These are phyloP conservation scores for Cladophialophora exuberans DNA, from an alignment of 2,329 filamentous ascomycete species.

Conservation along the genomic window DNA sequence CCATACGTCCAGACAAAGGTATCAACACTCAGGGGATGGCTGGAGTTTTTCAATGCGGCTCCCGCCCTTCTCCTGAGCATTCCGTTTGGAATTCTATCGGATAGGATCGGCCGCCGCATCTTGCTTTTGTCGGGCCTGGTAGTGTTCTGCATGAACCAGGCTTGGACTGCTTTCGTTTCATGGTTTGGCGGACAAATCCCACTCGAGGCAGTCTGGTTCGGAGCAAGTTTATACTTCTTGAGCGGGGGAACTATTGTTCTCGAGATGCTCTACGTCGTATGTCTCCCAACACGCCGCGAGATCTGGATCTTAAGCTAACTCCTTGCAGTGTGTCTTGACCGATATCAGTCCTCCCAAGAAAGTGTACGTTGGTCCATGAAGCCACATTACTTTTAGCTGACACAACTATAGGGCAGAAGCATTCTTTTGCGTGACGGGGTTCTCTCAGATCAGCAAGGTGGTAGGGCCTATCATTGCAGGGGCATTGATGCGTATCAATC, in stretches of 20 bases:
- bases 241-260: conserved; percentile 54
- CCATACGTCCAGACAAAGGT: conserved; percentile 52
- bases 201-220: conserved; percentile 53
- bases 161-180: conserved; percentile 35
- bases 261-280: conserved; percentile 47
- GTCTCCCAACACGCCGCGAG: not conserved
- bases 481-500: conserved; percentile 43
- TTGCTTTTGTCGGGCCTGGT: conserved; percentile 44
- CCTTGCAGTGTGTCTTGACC: conserved; percentile 49
- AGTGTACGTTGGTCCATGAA: conserved; percentile 38
- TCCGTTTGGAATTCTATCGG: conserved; percentile 54
- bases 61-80: conserved; percentile 51
- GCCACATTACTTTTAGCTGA: conserved; percentile 29
- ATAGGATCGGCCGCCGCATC: conserved; percentile 51
- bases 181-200: conserved; percentile 47
- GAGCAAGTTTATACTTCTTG: conserved; percentile 49
- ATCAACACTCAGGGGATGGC: conserved; percentile 55
- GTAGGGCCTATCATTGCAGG: conserved; percentile 45
- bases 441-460: conserved; percentile 41
- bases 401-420: conserved; percentile 42
- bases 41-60: conserved; percentile 52
- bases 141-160: conserved; percentile 35
- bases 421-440: conserved; percentile 46
- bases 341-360: conserved; percentile 54
- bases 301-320: not conserved